Percentiles rank a stretch among this genome's conserved stretches.
phyloP scores from a whole-genome alignment of 2,329 filamentous ascomycete genomes.

The Epichloe brachyelytri region DNA sequence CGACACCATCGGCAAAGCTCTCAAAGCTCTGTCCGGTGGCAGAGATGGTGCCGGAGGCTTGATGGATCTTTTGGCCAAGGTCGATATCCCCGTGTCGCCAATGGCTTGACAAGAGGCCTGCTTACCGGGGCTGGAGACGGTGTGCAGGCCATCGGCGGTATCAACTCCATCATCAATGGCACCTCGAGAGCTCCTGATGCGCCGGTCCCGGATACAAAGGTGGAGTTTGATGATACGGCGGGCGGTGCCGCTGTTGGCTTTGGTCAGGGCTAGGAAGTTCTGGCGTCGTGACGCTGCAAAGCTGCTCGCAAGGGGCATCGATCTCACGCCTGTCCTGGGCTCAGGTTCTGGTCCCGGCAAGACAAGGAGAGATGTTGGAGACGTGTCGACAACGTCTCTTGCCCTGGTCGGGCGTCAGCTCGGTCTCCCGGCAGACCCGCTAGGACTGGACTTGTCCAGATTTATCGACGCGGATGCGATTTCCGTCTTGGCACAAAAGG shows the following conservation, averaged over 20 bases:
- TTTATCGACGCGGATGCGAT: conserved; percentile 17
- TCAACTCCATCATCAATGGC: conserved; percentile 19
- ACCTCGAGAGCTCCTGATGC: conserved; percentile 11
- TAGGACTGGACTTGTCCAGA: conserved; percentile 13
- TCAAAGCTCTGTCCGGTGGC: conserved; percentile 3
- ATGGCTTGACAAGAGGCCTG: conserved; percentile 22
- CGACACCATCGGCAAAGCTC: conserved; percentile 16
- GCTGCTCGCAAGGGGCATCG: conserved; percentile 13
- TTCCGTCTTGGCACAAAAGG: conserved; percentile 16
- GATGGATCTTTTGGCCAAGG: conserved; percentile 7
- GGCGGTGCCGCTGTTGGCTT: conserved; percentile 22
- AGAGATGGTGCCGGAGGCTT: conserved; percentile 2
- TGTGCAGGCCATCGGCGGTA: conserved; percentile 19
- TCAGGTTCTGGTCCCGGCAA: neutral
- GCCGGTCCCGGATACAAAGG: conserved; percentile 11
- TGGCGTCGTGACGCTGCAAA: conserved; percentile 18
- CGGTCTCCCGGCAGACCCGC: neutral
- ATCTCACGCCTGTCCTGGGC: conserved; percentile 1
- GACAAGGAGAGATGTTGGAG: neutral
- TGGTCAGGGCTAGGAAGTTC: conserved; percentile 21
- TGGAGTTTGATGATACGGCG: conserved; percentile 22
- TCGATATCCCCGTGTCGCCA: conserved; percentile 17
- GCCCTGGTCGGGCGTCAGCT: neutral
- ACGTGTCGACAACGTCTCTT: neutral
- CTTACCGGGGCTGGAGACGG: conserved; percentile 22